Evolutionary conservation across 495 filamentous ascomycete species (phyloP).

Genomic region (Xylaria palmicola): DNA sequence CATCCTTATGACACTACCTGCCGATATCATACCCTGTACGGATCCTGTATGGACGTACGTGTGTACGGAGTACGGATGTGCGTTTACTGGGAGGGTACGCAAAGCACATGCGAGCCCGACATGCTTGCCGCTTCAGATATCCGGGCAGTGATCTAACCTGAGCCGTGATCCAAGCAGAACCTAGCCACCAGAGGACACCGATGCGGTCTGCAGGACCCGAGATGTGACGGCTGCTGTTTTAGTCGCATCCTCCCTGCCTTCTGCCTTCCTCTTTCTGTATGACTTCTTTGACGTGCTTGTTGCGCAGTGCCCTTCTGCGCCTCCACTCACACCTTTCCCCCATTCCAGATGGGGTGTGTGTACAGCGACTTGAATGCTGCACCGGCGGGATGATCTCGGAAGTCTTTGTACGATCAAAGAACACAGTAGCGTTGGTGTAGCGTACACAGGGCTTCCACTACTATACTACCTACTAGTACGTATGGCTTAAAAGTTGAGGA

Average conservation of each 20-base stretch:
- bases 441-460: too few relatives aligned
- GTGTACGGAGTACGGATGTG: neutral
- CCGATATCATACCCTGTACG: neutral
- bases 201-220: constrained; percentile 6
- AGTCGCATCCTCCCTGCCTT: neutral
- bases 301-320: neutral
- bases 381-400: too few relatives aligned
- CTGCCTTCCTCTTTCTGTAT: neutral
- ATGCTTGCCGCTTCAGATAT: neutral
- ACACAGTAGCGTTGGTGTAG: too few relatives aligned
- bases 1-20: neutral
- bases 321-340: neutral
- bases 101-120: neutral
- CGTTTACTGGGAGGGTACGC: neutral
- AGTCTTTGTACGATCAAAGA: too few relatives aligned
- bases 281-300: neutral
- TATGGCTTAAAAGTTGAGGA: neutral
- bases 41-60: neutral
- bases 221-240: constrained; percentile 2
- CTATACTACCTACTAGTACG: neutral
- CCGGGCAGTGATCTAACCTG: too few relatives aligned
- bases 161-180: neutral
- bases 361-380: too few relatives aligned
- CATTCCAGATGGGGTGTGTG: neutral
- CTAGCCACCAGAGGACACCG: neutral